These are phyloP conservation scores for Prunella vulgaris DNA, from an alignment of 257 asterid species.

Conservation along the genomic window DNA sequence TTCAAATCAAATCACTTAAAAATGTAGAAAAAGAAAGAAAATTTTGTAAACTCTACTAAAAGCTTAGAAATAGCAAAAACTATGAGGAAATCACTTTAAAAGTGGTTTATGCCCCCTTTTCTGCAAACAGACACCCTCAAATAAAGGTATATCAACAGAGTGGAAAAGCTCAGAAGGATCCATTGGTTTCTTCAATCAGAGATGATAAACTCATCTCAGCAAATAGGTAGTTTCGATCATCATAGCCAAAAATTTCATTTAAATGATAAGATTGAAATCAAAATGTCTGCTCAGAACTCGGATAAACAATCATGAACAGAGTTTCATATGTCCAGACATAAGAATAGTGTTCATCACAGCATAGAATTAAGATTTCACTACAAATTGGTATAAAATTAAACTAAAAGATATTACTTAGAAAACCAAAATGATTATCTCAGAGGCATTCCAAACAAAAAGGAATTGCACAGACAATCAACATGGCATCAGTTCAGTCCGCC, in stretches of 20 bases:
- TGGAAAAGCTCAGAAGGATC: conserved; percentile 81
- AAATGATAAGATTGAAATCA: not conserved
- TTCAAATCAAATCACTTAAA: not conserved
- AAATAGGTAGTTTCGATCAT: conserved; percentile 75
- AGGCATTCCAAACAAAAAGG: conserved; percentile 36
- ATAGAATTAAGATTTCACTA: no score
- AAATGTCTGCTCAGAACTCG: conserved; percentile 45
- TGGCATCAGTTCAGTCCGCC: conserved; percentile 95
- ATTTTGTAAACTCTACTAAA: no score
- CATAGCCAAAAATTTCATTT: conserved; percentile 36
- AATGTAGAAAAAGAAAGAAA: not conserved
- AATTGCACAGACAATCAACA: conserved; percentile 77
- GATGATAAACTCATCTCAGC: conserved; percentile 41
- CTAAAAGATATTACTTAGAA: no score
- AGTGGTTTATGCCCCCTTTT: no score
- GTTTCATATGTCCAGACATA: conserved; percentile 80
- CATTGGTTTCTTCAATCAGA: conserved; percentile 78
- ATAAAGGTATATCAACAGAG: not conserved
- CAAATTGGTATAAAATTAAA: no score
- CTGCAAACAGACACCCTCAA: no score
- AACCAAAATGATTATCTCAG: conserved; percentile 19
- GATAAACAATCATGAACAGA: conserved; percentile 47
- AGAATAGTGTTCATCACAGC: conserved; percentile 44
- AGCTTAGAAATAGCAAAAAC: no score
- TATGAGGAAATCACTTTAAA: no score